Evolutionary conservation across 2,329 filamentous ascomycete species (phyloP).

Genomic region (Verticillium klebahnii): DNA sequence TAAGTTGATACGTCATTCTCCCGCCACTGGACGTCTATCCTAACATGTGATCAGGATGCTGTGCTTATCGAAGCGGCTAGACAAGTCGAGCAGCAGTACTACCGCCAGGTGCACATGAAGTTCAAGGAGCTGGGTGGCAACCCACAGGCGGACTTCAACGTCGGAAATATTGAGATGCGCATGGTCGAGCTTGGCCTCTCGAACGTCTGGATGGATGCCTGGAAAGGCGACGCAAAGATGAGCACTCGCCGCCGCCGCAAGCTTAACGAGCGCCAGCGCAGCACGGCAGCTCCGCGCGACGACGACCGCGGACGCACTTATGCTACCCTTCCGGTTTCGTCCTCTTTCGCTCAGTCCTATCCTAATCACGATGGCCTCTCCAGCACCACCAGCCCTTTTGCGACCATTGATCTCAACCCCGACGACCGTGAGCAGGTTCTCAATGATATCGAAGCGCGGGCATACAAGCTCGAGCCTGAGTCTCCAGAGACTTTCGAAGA

Average conservation of each 20-base stretch:
- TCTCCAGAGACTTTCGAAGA: not conserved
- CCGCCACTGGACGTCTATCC: not conserved
- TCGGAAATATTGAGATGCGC: conserved; percentile 44
- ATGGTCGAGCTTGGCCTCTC: conserved; percentile 43
- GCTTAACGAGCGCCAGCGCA: conserved; percentile 21
- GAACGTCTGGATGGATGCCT: conserved; percentile 32
- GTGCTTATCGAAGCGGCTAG: not conserved
- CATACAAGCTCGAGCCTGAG: not conserved
- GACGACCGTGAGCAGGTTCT: conserved; percentile 11
- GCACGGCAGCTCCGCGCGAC: conserved; percentile 5
- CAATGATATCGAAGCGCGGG: conserved; percentile 12
- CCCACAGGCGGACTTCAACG: conserved; percentile 42
- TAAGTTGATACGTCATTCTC: conserved; percentile 26
- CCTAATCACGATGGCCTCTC: not conserved
- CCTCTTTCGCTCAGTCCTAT: not conserved
- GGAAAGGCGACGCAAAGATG: conserved; percentile 31
- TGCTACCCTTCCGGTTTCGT: not conserved
- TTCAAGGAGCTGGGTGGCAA: conserved; percentile 48
- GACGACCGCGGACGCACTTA: conserved; percentile 9
- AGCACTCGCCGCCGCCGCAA: conserved; percentile 35
- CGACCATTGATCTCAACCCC: conserved; percentile 9
- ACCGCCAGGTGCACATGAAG: conserved; percentile 33
- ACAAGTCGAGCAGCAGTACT: conserved; percentile 15
- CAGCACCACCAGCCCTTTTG: not conserved
- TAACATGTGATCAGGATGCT: not conserved